Evolutionary conservation across 352 stramenopile genomes (phyloP).

Genomic region (Peronospora destructor): DNA sequence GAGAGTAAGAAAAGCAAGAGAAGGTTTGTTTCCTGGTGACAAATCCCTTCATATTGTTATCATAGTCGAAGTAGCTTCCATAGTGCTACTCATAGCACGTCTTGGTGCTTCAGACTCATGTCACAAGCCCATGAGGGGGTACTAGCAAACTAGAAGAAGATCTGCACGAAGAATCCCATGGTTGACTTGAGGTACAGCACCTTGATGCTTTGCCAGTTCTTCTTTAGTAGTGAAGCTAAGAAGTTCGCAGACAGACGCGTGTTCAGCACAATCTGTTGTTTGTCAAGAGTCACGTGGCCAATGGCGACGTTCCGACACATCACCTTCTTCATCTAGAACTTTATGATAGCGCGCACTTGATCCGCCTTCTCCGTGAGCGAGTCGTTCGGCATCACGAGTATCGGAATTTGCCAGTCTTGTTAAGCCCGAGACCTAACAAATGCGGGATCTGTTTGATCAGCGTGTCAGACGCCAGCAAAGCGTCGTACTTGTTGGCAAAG

Average conservation of each 20-base stretch:
- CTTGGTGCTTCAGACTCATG: slow-evolving; percentile 1
- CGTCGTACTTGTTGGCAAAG: slow-evolving; percentile 99
- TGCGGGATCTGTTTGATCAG: slow-evolving; percentile 99
- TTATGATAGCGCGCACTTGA: slow-evolving; percentile 97
- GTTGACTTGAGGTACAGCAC: slow-evolving; percentile 99
- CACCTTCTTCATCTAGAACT: slow-evolving; percentile 99
- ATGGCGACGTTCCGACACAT: slow-evolving; percentile 99
- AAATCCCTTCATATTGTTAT: slow-evolving; percentile 44
- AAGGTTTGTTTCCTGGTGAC: slow-evolving; percentile 17
- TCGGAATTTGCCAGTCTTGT: slow-evolving; percentile 98
- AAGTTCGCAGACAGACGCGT: slow-evolving; percentile 98
- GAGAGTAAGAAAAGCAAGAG: not conserved
- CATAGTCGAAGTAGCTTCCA: slow-evolving; percentile 37
- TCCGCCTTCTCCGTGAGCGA: slow-evolving; percentile 97
- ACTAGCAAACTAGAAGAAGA: slow-evolving; percentile 94
- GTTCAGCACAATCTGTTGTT: slow-evolving; percentile 97
- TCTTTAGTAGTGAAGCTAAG: slow-evolving; percentile 98
- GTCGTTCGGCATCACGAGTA: slow-evolving; percentile 90
- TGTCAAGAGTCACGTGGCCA: slow-evolving; percentile 91
- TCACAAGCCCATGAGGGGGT: slow-evolving; percentile 3
- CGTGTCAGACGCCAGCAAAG: slow-evolving; percentile 98
- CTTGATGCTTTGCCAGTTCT: slow-evolving; percentile 99
- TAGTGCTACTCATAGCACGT: slow-evolving; percentile 11
- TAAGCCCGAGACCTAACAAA: slow-evolving; percentile 98
- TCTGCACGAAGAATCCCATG: slow-evolving; percentile 97